Base-by-base conservation (phyloP, 495 filamentous ascomycete genomes). In the Aspergillus bertholletiae region DNA sequence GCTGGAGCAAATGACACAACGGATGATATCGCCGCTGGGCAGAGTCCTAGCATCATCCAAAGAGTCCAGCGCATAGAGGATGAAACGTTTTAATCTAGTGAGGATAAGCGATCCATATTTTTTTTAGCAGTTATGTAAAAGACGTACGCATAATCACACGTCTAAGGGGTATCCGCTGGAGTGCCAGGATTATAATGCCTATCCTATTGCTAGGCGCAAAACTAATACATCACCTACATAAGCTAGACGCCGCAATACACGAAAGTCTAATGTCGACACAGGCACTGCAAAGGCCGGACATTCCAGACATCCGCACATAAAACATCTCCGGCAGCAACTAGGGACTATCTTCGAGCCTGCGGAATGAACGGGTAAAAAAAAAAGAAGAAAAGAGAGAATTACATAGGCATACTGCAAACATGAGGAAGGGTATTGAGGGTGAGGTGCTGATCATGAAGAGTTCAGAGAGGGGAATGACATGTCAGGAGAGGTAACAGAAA, bases 31-130 rank as follows among this genome's bases (percentile, higher is more conserved):
- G 55, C 49, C 2, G 78, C 80, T 2, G 86, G 86, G 55, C 83
- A 86, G 54, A 92, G 88, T 59, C 89, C 89, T 6, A 90, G 86
- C 44, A 75, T 94, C 56, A 85, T 92, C 27, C 80, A 83, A 62
- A 81, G 88, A 68, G 82, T 78, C 46, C 79, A 82, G 41, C 66
- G 78, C 54, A 74, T 88, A 46, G 72, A 89, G 51, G 87, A 90
- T 61, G 84, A 90, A 58, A 88, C 84, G 0, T 90, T 92, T 59
- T 91, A 70, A 24, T 2, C 18, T 28, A 8, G 26, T 8, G 8
- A 5, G 26, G 26, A 28, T 28, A 43, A n/a, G 30, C 13, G 18
- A 43, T 43, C 7, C 22, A 37, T 48, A 26, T 21, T 24, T 55
- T 6, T n/a, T n/a, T n/a, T n/a, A n/a, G 34, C 8, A 12, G 13